These are phyloP conservation scores for Rubia balearica DNA, from an alignment of 305 asterid species.

Conservation along the genomic window DNA sequence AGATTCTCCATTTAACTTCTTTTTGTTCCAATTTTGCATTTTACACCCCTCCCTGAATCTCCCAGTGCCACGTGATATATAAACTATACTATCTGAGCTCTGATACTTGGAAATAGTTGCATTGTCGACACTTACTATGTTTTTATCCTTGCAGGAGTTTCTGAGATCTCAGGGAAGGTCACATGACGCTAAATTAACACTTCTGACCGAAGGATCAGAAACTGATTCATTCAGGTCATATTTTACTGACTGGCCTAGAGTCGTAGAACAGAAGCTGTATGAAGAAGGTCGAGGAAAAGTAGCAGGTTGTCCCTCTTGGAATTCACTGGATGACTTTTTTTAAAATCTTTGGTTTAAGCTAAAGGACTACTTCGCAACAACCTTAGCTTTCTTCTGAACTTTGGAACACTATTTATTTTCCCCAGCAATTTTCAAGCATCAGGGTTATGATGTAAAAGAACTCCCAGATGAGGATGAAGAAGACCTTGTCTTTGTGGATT, in stretches of 20 bases:
- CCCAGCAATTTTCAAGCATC: constrained; percentile 37
- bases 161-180: constrained; percentile 31
- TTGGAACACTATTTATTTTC: not conserved
- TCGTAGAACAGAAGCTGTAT: constrained; percentile 44
- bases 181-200: constrained; percentile 19
- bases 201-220: constrained; percentile 75
- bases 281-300: constrained; percentile 92
- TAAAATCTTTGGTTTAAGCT: not conserved
- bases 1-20: constrained; percentile 15
- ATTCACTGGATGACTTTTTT: not conserved
- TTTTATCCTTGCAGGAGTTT: constrained; percentile 19
- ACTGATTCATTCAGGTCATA: constrained; percentile 54
- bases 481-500: constrained; percentile 20
- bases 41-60: not conserved
- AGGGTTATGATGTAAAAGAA: constrained; percentile 33
- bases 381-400: not conserved
- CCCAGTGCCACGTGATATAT: too few relatives aligned
- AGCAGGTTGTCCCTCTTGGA: constrained; percentile 49
- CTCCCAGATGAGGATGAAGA: constrained; percentile 29
- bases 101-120: too few relatives aligned
- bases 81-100: too few relatives aligned
- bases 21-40: not conserved
- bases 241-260: constrained; percentile 73
- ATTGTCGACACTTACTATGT: not conserved
- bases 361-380: not conserved